Evolutionary conservation across 2,329 filamentous ascomycete species (phyloP), one percentile per base, ranked within the genome.

Genomic region (Gyromitra esculenta): DNA sequence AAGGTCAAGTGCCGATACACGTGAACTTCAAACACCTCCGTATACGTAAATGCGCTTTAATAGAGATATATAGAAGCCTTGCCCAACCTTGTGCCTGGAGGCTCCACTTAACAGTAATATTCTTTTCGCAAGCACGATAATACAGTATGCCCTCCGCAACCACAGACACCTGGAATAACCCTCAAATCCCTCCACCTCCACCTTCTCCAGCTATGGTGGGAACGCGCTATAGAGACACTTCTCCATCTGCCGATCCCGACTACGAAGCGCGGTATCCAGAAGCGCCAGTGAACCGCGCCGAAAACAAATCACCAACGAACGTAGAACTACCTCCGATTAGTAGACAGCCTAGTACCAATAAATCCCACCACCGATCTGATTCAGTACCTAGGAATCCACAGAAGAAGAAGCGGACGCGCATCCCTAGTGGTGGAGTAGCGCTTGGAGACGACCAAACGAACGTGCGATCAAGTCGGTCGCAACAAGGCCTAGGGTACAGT

Each of bases 101-200:
- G 57, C 31, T 63, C 35, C 57, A 6, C 54, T n/a, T 37, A 18
- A 25, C 35, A 21, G 11, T 8, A 63, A 35, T 13, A 1, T 15
- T 52, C 39, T 62, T 70, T 13, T 48, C 1, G 39, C 37, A 69
- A 63, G 5, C 48, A 21, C 25, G 31, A 35, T 56, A 60, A 43
- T 21, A 41, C 25, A 68, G 35, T 5, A 75, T 75, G 72, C 41
- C 65, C n/a, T 31, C 72, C 18, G 37, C 72, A 65, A 71, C 65
- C 35, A 11, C 72, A 65, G 72, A 75, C 59, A 39, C 72, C 11
- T 75, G 72, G 72, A 75, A 75, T n/a, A 75, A 70, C 21, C 72
- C 72, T 8, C 50, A 70, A 59, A 65, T 71, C 41, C 21, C 66
- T 2, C 72, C 72, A 25, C 72, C 72, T 35, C 72, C 72, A 1